Conservation (phyloP, 2,329 filamentous ascomycete genomes). For the Tolypocladium tundrense region DNA sequence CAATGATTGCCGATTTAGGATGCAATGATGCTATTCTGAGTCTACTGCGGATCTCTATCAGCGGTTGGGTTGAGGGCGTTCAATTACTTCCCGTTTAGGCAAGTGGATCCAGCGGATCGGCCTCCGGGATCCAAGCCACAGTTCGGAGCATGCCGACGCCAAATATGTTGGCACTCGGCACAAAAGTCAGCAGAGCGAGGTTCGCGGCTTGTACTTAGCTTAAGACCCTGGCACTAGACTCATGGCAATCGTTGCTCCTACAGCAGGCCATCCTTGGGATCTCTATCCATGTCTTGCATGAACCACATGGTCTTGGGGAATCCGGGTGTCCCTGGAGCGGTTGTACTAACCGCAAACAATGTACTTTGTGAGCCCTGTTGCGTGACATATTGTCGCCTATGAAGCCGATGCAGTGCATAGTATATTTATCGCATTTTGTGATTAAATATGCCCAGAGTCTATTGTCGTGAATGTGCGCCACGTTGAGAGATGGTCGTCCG, state of each 20-base stretch:
- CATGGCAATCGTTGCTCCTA: no score
- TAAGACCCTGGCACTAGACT: no score
- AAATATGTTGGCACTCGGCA: neutral
- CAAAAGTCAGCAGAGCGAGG: no score
- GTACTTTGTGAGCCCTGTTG: neutral
- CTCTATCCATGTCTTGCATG: no score
- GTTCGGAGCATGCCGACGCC: neutral
- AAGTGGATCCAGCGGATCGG: neutral
- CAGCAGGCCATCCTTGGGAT: no score
- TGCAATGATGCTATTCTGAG: neutral
- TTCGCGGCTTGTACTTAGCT: no score
- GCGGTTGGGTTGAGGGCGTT: neutral
- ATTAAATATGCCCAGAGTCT: neutral
- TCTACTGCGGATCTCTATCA: neutral
- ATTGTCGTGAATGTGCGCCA: neutral
- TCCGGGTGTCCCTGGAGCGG: no score
- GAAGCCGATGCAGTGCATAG: neutral
- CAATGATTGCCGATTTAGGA: neutral
- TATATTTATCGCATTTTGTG: neutral
- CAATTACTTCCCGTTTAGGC: conserved; percentile 1
- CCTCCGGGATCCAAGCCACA: neutral
- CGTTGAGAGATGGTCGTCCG: neutral
- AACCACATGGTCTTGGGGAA: no score
- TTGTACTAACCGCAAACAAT: no score
- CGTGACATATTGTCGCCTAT: neutral